Evolutionary conservation across 495 filamentous ascomycete genomes (phyloP), one percentile per base, ranked within the genome.

Genomic region (Lophiotrema nucula): DNA sequence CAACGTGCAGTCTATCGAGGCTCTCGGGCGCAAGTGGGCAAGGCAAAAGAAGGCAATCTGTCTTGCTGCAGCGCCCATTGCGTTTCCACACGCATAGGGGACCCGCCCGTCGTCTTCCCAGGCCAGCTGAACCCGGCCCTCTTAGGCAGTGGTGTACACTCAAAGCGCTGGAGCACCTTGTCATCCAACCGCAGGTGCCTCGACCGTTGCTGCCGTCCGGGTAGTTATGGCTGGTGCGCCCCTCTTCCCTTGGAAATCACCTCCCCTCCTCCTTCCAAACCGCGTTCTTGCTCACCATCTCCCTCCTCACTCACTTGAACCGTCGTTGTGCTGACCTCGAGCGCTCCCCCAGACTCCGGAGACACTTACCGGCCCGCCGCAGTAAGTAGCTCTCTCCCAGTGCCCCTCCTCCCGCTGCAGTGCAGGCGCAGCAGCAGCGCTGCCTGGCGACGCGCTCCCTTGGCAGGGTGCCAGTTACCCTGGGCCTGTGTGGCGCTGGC

Each of bases 31-130:
- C 47, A 52, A n/a, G 53, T 45, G 50, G 22, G 26, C 52, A 51
- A 59, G 60, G 55, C 49, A 60, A n/a, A n/a, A 60, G 56, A 66
- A 58, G 63, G 57, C 58, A 66, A 60, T 50, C 50, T 55, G 55
- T 47, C 31, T 25, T 45, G n/a, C 44, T 60, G 48, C 62, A 54
- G 50, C 48, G 16, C 35, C 12, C 25, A 22, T 33, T 19, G 19
- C 27, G 19, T 53, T 52, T 26, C 2, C 24, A 19, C 56, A 23
- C 46, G 45, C 13, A 35, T 41, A 45, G 19, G 39, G 53, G 53
- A 25, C 23, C 46, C 55, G 25, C 46, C 15, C 2, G 21, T 50
- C 55, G 44, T 46, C 49, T 60, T 47, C 25, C 41, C 56, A 28
- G 25, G 3, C n/a, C n/a, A n/a, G n/a, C n/a, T n/a, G n/a, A n/a